Percentiles rank a stretch among this genome's conserved stretches.
These are phyloP conservation scores for Exophiala phaeomuriformis DNA, from an alignment of 2,329 filamentous ascomycete species.

Conservation along the genomic window DNA sequence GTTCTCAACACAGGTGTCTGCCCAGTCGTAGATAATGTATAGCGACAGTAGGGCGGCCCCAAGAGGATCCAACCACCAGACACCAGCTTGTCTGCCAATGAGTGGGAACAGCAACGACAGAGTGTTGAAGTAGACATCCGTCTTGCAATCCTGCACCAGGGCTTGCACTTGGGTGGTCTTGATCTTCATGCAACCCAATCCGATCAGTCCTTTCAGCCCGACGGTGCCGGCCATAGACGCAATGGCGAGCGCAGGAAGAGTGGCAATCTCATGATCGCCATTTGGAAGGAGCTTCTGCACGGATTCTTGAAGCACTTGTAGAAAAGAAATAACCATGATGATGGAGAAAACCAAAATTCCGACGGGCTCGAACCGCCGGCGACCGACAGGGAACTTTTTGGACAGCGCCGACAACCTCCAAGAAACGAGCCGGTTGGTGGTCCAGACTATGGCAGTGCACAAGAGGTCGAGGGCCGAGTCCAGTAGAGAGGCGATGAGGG, in stretches of 20 bases:
- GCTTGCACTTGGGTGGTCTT: constrained; percentile 60
- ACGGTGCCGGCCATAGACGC: constrained; percentile 52
- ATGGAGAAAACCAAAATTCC: constrained; percentile 58
- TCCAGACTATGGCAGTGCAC: constrained; percentile 55
- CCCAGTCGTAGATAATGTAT: constrained; percentile 65
- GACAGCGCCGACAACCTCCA: constrained; percentile 49
- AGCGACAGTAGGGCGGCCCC: constrained; percentile 57
- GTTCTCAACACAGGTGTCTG: constrained; percentile 53
- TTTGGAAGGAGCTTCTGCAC: constrained; percentile 49
- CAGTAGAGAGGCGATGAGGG: constrained; percentile 54
- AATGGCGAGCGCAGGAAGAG: constrained; percentile 48
- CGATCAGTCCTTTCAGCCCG: constrained; percentile 53
- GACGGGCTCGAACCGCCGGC: constrained; percentile 52
- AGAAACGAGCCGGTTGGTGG: constrained; percentile 51
- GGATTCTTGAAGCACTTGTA: constrained; percentile 56
- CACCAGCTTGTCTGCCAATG: constrained; percentile 50
- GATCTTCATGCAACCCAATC: constrained; percentile 52
- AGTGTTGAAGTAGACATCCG: constrained; percentile 58
- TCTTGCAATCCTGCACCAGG: constrained; percentile 57
- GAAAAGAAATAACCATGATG: constrained; percentile 57
- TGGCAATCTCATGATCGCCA: constrained; percentile 28
- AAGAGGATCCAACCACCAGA: constrained; percentile 61
- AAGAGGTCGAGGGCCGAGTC: constrained; percentile 56
- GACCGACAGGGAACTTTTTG: constrained; percentile 52
- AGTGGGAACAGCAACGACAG: constrained; percentile 56